Percentiles rank a stretch among this genome's conserved stretches.
Conservation (phyloP, 2,329 filamentous ascomycete species). For the Aspergillus sp. region DNA sequence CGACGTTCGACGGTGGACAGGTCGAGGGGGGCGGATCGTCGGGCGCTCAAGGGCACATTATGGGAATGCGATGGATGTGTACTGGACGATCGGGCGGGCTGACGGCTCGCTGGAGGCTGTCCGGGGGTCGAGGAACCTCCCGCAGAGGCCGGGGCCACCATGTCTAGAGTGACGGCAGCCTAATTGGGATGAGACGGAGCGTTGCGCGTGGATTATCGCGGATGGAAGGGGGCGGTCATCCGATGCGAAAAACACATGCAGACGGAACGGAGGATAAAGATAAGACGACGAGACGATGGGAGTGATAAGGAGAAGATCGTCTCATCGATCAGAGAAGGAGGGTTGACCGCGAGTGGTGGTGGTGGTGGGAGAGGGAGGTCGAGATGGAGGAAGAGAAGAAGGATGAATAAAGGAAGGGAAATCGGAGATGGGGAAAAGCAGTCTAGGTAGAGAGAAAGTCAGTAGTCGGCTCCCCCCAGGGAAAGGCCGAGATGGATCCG, state of each 20-base stretch:
- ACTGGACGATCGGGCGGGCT: slow-evolving; percentile 40
- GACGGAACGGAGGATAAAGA: slow-evolving; percentile 15
- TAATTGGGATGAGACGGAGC: slow-evolving; percentile 11
- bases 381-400: slow-evolving; percentile 5
- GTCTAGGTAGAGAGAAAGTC: slow-evolving; percentile 15
- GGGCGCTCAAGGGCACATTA: slow-evolving; percentile 61
- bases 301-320: neutral
- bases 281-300: slow-evolving; percentile 7
- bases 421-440: slow-evolving; percentile 12
- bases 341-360: slow-evolving; percentile 6
- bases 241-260: slow-evolving; percentile 35
- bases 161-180: slow-evolving; percentile 27
- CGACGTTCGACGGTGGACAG: slow-evolving; percentile 87
- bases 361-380: slow-evolving; percentile 3
- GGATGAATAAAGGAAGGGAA: neutral
- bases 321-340: slow-evolving; percentile 1
- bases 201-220: slow-evolving; percentile 28
- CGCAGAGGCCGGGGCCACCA: slow-evolving; percentile 46
- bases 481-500: slow-evolving; percentile 22
- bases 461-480: slow-evolving; percentile 16
- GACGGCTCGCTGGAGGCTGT: slow-evolving; percentile 32
- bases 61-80: slow-evolving; percentile 44
- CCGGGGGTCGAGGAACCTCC: slow-evolving; percentile 34
- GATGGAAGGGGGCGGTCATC: slow-evolving; percentile 23
- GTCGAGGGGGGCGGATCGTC: slow-evolving; percentile 69